Conservation (phyloP, 2,329 filamentous ascomycete genomes). For the Cryphonectria parasitica region DNA sequence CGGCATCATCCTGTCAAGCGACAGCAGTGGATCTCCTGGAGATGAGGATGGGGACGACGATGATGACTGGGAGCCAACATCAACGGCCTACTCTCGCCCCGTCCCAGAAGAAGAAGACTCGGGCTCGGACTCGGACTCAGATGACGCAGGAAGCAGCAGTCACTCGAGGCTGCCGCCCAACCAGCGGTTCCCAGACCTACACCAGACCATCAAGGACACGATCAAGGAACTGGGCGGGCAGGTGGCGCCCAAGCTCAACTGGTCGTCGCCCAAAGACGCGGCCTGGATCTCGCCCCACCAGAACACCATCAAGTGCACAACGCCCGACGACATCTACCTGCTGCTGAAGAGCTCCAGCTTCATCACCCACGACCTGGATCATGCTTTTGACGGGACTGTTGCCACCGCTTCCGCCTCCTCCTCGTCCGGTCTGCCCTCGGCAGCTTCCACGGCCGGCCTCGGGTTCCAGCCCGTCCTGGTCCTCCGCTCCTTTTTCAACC, state of each 20-base stretch:
- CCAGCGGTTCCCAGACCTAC: slow-evolving; percentile 69
- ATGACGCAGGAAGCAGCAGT: slow-evolving; percentile 55
- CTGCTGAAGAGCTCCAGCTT: slow-evolving; percentile 95
- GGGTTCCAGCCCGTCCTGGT: slow-evolving; percentile 78
- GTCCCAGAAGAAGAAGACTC: slow-evolving; percentile 47
- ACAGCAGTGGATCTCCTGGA: slow-evolving; percentile 48
- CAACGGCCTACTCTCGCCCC: slow-evolving; percentile 36
- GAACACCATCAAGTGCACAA: slow-evolving; percentile 90
- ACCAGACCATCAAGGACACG: slow-evolving; percentile 73
- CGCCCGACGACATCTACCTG: slow-evolving; percentile 89
- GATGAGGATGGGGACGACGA: slow-evolving; percentile 45
- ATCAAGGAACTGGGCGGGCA: slow-evolving; percentile 83
- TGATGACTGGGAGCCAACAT: slow-evolving; percentile 56
- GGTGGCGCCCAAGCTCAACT: slow-evolving; percentile 93
- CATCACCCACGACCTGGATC: slow-evolving; percentile 89
- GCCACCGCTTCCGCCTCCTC: slow-evolving; percentile 36
- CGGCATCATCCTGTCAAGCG: slow-evolving; percentile 84
- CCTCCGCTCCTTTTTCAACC: slow-evolving; percentile 82
- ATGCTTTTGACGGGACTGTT: slow-evolving; percentile 82
- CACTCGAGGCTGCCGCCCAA: slow-evolving; percentile 52
- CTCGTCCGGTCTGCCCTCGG: slow-evolving; percentile 32
- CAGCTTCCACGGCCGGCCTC: slow-evolving; percentile 32
- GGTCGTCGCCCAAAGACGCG: slow-evolving; percentile 95
- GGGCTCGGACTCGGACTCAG: slow-evolving; percentile 50
- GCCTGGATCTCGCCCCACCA: slow-evolving; percentile 83